These are phyloP conservation scores for Eutypa lata DNA, from an alignment of 2,329 filamentous ascomycete genomes.

Conservation along the genomic window DNA sequence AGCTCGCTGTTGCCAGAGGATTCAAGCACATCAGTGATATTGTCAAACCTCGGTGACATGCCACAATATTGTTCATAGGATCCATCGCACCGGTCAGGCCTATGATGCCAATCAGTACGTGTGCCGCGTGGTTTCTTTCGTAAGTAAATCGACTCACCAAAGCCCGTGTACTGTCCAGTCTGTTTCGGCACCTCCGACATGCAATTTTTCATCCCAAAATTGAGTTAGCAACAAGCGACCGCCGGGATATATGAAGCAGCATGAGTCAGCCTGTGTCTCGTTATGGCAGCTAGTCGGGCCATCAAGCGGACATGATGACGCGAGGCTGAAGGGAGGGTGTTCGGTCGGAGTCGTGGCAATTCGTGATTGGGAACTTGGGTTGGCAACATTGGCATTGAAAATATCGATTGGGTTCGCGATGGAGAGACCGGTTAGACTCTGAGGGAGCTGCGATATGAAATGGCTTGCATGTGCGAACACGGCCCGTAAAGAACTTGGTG, in stretches of 20 bases:
- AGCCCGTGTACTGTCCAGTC: constrained; percentile 45
- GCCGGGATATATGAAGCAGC: constrained; percentile 41
- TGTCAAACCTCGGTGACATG: constrained; percentile 38
- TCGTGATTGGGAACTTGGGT: constrained; percentile 2
- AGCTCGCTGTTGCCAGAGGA: constrained; percentile 37
- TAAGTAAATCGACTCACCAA: constrained; percentile 29
- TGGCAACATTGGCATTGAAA: not conserved
- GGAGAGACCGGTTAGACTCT: constrained; percentile 13
- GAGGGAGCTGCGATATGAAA: constrained; percentile 31
- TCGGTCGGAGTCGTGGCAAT: constrained; percentile 18
- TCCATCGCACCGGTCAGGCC: constrained; percentile 44
- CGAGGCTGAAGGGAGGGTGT: constrained; percentile 34
- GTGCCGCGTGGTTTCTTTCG: not conserved
- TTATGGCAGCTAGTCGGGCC: constrained; percentile 40
- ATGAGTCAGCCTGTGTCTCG: constrained; percentile 33
- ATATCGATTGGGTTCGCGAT: constrained; percentile 19
- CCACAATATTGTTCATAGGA: constrained; percentile 41
- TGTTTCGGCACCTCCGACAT: constrained; percentile 37
- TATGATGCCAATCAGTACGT: constrained; percentile 9
- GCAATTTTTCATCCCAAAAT: constrained; percentile 41
- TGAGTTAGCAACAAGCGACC: constrained; percentile 40
- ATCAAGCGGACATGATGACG: constrained; percentile 38
- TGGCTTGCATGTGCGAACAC: constrained; percentile 31
- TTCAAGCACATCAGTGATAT: constrained; percentile 39
- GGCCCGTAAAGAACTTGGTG: constrained; percentile 27